Evolutionary conservation across 2,329 filamentous ascomycete genomes (phyloP).

Genomic region (Claviceps sp.): DNA sequence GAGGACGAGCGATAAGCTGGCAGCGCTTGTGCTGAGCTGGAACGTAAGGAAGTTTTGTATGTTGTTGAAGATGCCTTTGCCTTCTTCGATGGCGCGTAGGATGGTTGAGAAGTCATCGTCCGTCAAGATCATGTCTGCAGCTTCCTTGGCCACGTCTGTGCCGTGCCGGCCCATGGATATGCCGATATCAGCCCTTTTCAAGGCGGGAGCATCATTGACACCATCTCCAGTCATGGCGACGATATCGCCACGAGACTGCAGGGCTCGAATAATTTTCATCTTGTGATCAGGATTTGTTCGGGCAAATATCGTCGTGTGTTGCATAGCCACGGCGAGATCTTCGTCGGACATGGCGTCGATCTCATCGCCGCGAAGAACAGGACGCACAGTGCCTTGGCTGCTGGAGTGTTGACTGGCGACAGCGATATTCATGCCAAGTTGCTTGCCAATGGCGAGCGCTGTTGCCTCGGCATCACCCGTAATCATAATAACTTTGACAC

Average conservation of each 20-base stretch:
- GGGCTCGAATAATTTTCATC: constrained; percentile 84
- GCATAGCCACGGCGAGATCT: constrained; percentile 73
- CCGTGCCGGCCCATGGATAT: constrained; percentile 93
- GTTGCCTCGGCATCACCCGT: constrained; percentile 94
- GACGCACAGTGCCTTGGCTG: constrained; percentile 46
- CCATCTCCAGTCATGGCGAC: constrained; percentile 99
- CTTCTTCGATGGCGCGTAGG: constrained; percentile 89
- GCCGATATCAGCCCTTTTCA: constrained; percentile 96
- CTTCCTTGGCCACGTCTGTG: constrained; percentile 94
- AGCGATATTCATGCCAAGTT: constrained; percentile 82
- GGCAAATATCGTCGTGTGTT: constrained; percentile 86
- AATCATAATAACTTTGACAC: constrained; percentile 98
- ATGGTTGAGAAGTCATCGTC: constrained; percentile 89
- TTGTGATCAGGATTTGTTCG: constrained; percentile 96
- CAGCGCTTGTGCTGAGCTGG: constrained; percentile 92
- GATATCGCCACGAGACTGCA: constrained; percentile 87
- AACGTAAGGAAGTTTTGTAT: constrained; percentile 99
- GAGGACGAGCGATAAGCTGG: constrained; percentile 80
- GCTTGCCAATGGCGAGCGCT: constrained; percentile 82
- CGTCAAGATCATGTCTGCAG: constrained; percentile 84
- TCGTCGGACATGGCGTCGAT: constrained; percentile 84
- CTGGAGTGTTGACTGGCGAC: constrained; percentile 35
- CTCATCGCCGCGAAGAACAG: constrained; percentile 78
- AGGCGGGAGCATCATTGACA: constrained; percentile 90
- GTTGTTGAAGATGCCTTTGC: constrained; percentile 98